phyloP scores from a whole-genome alignment of 495 filamentous ascomycete genomes.

The Annulohypoxylon stygium region DNA sequence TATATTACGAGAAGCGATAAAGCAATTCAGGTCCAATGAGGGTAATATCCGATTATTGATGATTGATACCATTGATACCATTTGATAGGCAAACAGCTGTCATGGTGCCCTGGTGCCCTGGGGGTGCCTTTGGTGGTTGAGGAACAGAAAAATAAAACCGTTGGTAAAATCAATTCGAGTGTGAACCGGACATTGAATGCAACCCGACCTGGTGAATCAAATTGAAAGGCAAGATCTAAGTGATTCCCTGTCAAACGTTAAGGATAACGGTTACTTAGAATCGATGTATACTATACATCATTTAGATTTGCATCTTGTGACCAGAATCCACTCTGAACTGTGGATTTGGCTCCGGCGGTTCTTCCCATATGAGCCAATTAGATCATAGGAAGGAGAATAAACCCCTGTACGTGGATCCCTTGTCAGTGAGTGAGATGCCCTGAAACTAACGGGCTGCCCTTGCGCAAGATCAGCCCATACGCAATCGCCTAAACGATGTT shows the following conservation, averaged over 20 bases:
- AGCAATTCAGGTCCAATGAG: neutral
- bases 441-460: conserved; percentile 44
- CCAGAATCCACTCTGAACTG: conserved; percentile 41
- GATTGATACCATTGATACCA: neutral
- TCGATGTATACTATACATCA: conserved; percentile 36
- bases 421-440: conserved; percentile 41
- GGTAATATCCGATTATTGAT: conserved; percentile 18
- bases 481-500: conserved; percentile 35
- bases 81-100: conserved; percentile 3
- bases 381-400: neutral
- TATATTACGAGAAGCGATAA: neutral
- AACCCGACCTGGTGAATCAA: conserved; percentile 36
- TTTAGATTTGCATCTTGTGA: conserved; percentile 48
- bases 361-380: conserved; percentile 34
- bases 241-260: conserved; percentile 26
- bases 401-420: conserved; percentile 33
- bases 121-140: conserved; percentile 5
- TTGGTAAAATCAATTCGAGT: conserved; percentile 21
- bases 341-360: conserved; percentile 46
- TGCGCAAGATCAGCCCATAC: conserved; percentile 46
- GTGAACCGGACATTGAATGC: conserved; percentile 31
- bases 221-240: conserved; percentile 25
- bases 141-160: conserved; percentile 15
- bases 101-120: too few relatives aligned
- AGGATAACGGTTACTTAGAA: conserved; percentile 23